A percentile compares a stretch with the other conserved stretches of the same genome.
Conservation (phyloP, 345 rosid species). For the Sapria himalayana region DNA sequence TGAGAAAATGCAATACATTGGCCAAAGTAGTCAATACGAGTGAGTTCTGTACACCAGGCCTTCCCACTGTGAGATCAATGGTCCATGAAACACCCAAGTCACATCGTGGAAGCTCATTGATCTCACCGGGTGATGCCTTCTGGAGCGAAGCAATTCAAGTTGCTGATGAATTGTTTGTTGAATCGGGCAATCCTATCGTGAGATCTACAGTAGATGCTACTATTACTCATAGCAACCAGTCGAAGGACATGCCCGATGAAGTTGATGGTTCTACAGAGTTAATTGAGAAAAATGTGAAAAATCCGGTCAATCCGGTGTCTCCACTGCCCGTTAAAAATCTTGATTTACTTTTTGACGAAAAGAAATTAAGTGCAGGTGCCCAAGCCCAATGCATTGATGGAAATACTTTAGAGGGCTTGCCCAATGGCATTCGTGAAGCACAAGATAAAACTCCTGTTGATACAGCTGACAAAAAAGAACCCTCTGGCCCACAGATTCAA, state of each 20-base stretch:
- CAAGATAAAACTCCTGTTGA: constrained; percentile 10
- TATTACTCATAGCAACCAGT: constrained; percentile 12
- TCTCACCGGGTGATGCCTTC: constrained; percentile 94
- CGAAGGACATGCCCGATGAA: constrained; percentile 18
- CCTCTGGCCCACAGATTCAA: constrained; percentile 14
- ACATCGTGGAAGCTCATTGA: constrained; percentile 55
- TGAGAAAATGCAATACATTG: constrained; percentile 37
- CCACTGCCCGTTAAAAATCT: constrained; percentile 73
- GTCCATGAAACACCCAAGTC: constrained; percentile 44
- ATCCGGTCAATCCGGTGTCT: constrained; percentile 22
- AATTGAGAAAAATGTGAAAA: constrained; percentile 18
- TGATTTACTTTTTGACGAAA: constrained; percentile 50
- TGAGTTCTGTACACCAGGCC: constrained; percentile 47
- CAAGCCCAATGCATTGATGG: constrained; percentile 9
- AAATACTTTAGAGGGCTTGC: constrained; percentile 8
- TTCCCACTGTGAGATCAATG: constrained; percentile 22
- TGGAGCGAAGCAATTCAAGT: constrained; percentile 90
- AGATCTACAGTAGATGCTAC: constrained; percentile 12
- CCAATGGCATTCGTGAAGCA: constrained; percentile 12
- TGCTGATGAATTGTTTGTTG: constrained; percentile 60
- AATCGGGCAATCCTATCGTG: constrained; percentile 14
- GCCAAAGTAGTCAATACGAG: constrained; percentile 13
- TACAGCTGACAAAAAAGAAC: constrained; percentile 11
- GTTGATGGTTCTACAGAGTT: constrained; percentile 22
- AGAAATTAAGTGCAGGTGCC: constrained; percentile 17